Evolutionary conservation across 148 eudicot species (phyloP).

Genomic region (Vaccinium darrowii): DNA sequence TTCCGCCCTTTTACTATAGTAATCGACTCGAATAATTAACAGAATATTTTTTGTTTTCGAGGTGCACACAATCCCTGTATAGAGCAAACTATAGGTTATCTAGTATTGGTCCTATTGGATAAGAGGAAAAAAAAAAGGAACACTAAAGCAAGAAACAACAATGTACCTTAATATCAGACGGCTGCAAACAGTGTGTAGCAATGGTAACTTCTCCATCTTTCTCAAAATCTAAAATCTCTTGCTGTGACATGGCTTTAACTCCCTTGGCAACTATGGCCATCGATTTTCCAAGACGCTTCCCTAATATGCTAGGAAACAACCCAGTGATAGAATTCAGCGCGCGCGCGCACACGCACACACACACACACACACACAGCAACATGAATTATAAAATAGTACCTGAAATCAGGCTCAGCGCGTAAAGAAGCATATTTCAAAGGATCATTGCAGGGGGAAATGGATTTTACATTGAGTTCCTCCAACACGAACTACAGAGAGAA

Average conservation of each 20-base stretch:
- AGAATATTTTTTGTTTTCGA: not conserved
- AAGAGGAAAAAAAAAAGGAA: not conserved
- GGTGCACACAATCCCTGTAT: not conserved
- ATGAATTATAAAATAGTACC: constrained; percentile 37
- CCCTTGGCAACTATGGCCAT: constrained; percentile 88
- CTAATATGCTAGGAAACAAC: constrained; percentile 55
- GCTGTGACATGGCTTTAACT: constrained; percentile 86
- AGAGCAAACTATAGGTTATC: not conserved
- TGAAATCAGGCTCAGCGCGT: constrained; percentile 97
- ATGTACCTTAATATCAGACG: constrained; percentile 73
- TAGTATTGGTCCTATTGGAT: not conserved
- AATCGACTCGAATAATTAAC: no score
- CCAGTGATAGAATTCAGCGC: constrained; percentile 8
- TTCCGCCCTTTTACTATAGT: no score
- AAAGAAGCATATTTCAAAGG: constrained; percentile 76
- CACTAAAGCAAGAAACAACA: not conserved
- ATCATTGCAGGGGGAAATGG: constrained; percentile 75
- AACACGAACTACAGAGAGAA: constrained; percentile 58
- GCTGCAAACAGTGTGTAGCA: constrained; percentile 63
- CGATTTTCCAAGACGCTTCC: constrained; percentile 86
- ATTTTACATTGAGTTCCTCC: constrained; percentile 88
- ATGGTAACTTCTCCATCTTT: constrained; percentile 71
- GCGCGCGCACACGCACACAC: no score
- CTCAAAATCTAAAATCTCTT: constrained; percentile 81
- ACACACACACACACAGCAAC: not conserved